A percentile compares a stretch with the other conserved stretches of the same genome.
Evolutionary conservation across 2,329 filamentous ascomycete species (phyloP).

Genomic region (Hymenoscyphus repandus): DNA sequence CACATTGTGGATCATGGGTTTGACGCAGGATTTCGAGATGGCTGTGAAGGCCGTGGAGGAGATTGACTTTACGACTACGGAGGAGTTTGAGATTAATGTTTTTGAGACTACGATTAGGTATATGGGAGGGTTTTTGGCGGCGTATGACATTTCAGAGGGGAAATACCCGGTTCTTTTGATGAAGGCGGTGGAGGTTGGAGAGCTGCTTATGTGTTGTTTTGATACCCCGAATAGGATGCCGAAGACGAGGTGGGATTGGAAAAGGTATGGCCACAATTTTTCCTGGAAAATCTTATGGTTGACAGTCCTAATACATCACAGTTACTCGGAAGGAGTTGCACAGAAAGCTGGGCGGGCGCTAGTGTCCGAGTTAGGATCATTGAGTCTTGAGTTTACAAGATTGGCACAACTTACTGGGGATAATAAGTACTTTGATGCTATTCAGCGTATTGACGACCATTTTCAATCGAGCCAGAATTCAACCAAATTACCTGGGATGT

Average conservation of each 20-base stretch:
- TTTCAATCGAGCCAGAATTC: slow-evolving; percentile 48
- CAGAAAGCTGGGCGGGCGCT: slow-evolving; percentile 53
- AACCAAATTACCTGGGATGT: slow-evolving; percentile 56
- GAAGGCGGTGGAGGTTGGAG: slow-evolving; percentile 66
- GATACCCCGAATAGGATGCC: slow-evolving; percentile 95
- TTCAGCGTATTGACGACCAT: slow-evolving; percentile 50
- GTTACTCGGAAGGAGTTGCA: slow-evolving; percentile 41
- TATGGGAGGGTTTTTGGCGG: slow-evolving; percentile 76
- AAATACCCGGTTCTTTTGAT: slow-evolving; percentile 60
- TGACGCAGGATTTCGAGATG: slow-evolving; percentile 73
- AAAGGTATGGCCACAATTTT: slow-evolving; percentile 42
- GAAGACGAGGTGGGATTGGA: slow-evolving; percentile 39
- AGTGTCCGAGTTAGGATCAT: slow-evolving; percentile 55
- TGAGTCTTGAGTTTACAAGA: slow-evolving; percentile 55
- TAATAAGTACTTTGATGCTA: slow-evolving; percentile 56
- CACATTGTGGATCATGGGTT: slow-evolving; percentile 80
- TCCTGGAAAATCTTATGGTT: background rate
- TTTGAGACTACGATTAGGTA: slow-evolving; percentile 94
- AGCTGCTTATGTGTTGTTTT: slow-evolving; percentile 66
- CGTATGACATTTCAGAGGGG: slow-evolving; percentile 78
- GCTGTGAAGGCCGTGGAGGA: slow-evolving; percentile 62
- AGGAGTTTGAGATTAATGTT: slow-evolving; percentile 37
- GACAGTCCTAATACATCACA: slow-evolving; percentile 3
- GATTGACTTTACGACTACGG: slow-evolving; percentile 76
- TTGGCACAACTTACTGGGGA: slow-evolving; percentile 61